Base-by-base conservation (phyloP, 2,329 filamentous ascomycete genomes). In the Macrophomina pseudophaseolina region DNA sequence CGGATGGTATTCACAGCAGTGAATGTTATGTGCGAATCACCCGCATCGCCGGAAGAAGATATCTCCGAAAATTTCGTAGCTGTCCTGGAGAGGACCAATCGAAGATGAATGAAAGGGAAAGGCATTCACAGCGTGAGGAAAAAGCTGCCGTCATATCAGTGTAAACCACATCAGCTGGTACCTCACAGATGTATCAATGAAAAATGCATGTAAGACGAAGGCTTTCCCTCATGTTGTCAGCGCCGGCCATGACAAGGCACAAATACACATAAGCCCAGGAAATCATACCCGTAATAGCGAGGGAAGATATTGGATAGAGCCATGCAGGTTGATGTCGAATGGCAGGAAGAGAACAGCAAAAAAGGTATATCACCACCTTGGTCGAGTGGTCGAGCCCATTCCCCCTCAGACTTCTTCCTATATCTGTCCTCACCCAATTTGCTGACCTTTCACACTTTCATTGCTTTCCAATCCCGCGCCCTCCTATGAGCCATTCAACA, bases 401-500 rank as follows among this genome's bases (percentile, higher is more conserved):
- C 38, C 44, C 23, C 54, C 38, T 12, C 14, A 30, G 8, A 23
- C 12, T 28, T 51, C n/a, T 48, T 46, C 56, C 42, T 49, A n/a
- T 28, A 7, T 62, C 58, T 49, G 49, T 48, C 42, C 42, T 46
- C 18, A 18, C 40, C 58, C 5, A 28, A 16, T 49, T 14, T 33
- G 7, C 18, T n/a, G 4, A 23, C n/a, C 23, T 35, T 14, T 6
- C 18, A 7, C 23, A 6, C n/a, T 4, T 9, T 18, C 33, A 23
- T 23, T 23, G 23, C 23, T 23, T 23, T 23, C 23, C 23, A 23
- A 23, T 23, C 23, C 23, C 23, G 23, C 23, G 49, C 23, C 14
- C 12, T 16, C 58, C 49, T 14, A 62, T 62, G 58, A 62, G 12
- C 58, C 32, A 11, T 62, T 62, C 28, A 85, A 72, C 66, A 96